phyloP scores from a whole-genome alignment of 2,329 filamentous ascomycete species.

The Xylariaceae sp. region DNA sequence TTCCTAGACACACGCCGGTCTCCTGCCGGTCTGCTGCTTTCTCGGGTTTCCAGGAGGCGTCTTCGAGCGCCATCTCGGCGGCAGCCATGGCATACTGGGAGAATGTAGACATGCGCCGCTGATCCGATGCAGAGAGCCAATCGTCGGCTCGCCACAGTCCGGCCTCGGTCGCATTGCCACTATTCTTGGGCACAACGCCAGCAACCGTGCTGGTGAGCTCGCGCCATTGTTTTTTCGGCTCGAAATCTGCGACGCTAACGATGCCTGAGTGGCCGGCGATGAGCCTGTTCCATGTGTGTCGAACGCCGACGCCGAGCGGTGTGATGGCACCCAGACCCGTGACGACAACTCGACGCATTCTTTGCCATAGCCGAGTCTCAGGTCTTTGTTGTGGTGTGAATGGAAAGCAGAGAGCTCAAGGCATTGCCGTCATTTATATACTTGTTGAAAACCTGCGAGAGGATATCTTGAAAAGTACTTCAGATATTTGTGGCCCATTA shows the following conservation, averaged over 20 bases:
- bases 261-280: conserved; percentile 78
- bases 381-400: background rate
- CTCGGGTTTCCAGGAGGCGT: conserved; percentile 71
- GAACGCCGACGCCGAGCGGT: conserved; percentile 75
- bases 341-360: conserved; percentile 72
- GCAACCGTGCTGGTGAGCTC: conserved; percentile 81
- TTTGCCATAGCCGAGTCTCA: conserved; percentile 37
- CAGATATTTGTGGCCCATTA: background rate
- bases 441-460: background rate
- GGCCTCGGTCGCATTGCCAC: conserved; percentile 17
- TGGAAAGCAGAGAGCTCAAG: background rate
- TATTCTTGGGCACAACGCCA: conserved; percentile 64
- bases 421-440: background rate
- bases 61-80: conserved; percentile 75
- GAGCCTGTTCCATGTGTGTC: conserved; percentile 75
- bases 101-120: conserved; percentile 83
- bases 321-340: conserved; percentile 79
- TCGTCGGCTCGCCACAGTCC: conserved; percentile 49
- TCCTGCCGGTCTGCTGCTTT: conserved; percentile 61
- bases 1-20: conserved; percentile 89
- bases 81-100: conserved; percentile 88
- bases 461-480: background rate
- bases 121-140: conserved; percentile 51
- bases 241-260: conserved; percentile 62
- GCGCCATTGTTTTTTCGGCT: conserved; percentile 56